These are phyloP conservation scores for Myxozyma mucilagina DNA, from an alignment of 805 yeast genomes.

Conservation along the genomic window DNA sequence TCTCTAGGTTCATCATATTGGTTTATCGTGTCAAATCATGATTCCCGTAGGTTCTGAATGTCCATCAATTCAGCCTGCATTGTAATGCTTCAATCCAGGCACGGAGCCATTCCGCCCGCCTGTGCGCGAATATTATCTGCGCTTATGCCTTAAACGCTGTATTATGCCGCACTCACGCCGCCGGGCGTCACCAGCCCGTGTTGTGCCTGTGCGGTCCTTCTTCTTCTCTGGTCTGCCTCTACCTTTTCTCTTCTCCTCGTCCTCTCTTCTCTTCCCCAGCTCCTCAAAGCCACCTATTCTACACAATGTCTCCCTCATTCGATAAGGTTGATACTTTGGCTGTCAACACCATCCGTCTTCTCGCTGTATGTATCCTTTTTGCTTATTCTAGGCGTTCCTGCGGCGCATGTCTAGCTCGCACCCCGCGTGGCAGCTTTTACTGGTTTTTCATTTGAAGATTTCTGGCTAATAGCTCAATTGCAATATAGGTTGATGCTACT, in stretches of 20 bases:
- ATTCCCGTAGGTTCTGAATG: no score
- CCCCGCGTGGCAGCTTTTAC: not conserved
- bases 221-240: not conserved
- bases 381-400: not conserved
- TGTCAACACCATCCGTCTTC: conserved; percentile 81
- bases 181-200: conserved; percentile 28
- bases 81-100: not conserved
- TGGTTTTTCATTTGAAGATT: not conserved
- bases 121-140: not conserved
- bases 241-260: not conserved
- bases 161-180: not conserved
- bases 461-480: conserved; percentile 13
- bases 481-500: conserved; percentile 67
- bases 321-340: conserved; percentile 71
- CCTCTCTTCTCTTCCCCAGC: conserved; percentile 30
- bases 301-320: conserved; percentile 37
- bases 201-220: not conserved
- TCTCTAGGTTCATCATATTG: no score
- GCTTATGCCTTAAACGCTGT: no score
- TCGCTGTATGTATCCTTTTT: conserved; percentile 53
- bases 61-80: no score
- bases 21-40: no score
- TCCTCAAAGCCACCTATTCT: not conserved
- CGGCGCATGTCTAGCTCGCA: not conserved
- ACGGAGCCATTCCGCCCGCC: not conserved